Conservation (phyloP, 208 protist species). For the Trypanosoma grayi region DNA sequence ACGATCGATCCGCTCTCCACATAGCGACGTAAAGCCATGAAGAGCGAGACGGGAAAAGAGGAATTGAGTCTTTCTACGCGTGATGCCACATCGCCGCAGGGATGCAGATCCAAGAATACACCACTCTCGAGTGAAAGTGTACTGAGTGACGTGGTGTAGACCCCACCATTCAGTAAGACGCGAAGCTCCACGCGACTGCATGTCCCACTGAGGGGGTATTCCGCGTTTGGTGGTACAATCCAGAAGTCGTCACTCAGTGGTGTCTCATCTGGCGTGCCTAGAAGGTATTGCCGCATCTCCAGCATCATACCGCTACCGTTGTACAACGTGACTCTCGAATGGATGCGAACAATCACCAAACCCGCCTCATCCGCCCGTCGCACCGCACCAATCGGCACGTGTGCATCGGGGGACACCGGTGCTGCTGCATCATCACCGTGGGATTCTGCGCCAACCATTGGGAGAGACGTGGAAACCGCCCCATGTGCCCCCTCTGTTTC, state of each 20-base stretch:
- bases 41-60: slow-evolving; percentile 46
- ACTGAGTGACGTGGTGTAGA: slow-evolving; percentile 23
- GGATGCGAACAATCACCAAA: slow-evolving; percentile 50
- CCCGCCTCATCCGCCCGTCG: slow-evolving; percentile 14
- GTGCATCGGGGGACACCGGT: background rate
- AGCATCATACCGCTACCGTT: slow-evolving; percentile 51
- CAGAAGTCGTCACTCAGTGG: slow-evolving; percentile 7
- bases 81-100: background rate
- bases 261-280: slow-evolving; percentile 16
- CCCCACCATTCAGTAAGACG: slow-evolving; percentile 1
- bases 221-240: slow-evolving; percentile 21
- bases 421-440: background rate
- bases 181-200: slow-evolving; percentile 27
- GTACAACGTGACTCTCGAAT: slow-evolving; percentile 42
- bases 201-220: slow-evolving; percentile 21
- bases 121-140: slow-evolving; percentile 16
- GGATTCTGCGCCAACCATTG: background rate
- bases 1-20: slow-evolving; percentile 44
- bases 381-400: slow-evolving; percentile 16
- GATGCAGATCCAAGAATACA: slow-evolving; percentile 12
- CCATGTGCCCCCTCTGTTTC: slow-evolving; percentile 14
- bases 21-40: slow-evolving; percentile 43
- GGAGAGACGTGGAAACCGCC: background rate
- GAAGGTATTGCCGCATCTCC: slow-evolving; percentile 27
- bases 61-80: background rate